Percentiles rank a stretch among this genome's conserved stretches.
Evolutionary conservation across 768 basidiomycete genomes (phyloP).

Genomic region (Lactarius sp.): DNA sequence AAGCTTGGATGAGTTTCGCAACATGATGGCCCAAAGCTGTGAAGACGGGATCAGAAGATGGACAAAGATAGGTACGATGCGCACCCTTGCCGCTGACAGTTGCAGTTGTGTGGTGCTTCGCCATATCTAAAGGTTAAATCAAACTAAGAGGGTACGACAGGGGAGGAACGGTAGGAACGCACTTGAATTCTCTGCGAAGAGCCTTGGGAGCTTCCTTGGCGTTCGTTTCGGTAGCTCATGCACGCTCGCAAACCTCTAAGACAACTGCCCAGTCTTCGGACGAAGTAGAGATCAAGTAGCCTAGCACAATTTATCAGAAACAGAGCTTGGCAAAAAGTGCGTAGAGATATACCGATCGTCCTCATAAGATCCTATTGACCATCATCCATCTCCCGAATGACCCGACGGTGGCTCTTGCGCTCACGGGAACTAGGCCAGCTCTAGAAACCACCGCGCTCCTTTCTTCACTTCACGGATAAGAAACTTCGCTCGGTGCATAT

Average conservation of each 20-base stretch:
- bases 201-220: conserved; percentile 84
- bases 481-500: conserved; percentile 25
- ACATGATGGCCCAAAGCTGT: conserved; percentile 87
- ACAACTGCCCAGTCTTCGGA: conserved; percentile 82
- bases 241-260: conserved; percentile 81
- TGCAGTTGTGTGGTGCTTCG: conserved; percentile 24
- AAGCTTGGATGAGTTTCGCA: conserved; percentile 61
- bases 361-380: conserved; percentile 27
- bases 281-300: conserved; percentile 67
- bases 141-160: not conserved
- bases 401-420: conserved; percentile 39
- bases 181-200: conserved; percentile 84
- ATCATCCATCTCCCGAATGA: conserved; percentile 37
- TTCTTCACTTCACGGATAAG: conserved; percentile 35
- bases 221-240: conserved; percentile 64
- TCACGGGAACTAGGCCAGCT: conserved; percentile 32
- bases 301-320: conserved; percentile 34
- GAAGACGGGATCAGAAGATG: conserved; percentile 3
- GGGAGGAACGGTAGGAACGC: conserved; percentile 24
- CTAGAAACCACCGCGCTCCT: conserved; percentile 56
- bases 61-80: not conserved
- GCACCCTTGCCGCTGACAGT: conserved; percentile 25
- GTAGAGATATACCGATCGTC: no score
- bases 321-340: no score
- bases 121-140: conserved; percentile 17